Evolutionary conservation across 2,329 filamentous ascomycete genomes (phyloP), one percentile per base, ranked within the genome.

Genomic region (Capronia coronata): DNA sequence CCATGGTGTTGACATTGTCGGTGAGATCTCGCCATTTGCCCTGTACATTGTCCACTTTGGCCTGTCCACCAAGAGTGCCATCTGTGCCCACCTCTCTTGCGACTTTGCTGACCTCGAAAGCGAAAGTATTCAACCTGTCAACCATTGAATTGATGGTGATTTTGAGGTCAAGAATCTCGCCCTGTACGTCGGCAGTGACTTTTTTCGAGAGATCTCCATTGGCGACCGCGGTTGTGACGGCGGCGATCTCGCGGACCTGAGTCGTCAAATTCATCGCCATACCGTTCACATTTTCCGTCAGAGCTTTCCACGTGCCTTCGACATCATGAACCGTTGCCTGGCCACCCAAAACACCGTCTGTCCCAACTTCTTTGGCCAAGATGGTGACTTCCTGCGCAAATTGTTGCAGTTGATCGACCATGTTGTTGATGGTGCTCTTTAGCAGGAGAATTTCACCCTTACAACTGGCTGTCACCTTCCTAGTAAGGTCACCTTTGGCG

Each of bases 201-300:
- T 96, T 97, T 71, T 93, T 88, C 55, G 87, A 94, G 55, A 98
- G 74, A 69, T 98, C 91, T 64, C 91, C 91, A 67, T 86, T 87
- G 44, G 91, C 91, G 55, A 98, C 91, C 51, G 91, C 91, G 1
- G 90, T 95, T 2, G 91, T 97, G 52, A 98, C 93, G 64, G 91
- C 88, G 55, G 91, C 93, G 61, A 98, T 98, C 69, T 96, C 90
- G 72, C 91, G 84, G 65, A 98, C 93, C 73, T 98, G 91, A 3
- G 93, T 94, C 2, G 91, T 97, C 61, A 98, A 74, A 67, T 97
- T 98, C 78, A 93, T 94, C 65, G 91, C 91, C 91, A 98, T 97
- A 60, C 90, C 86, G 70, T 98, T 98, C 70, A 98, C 91, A 57
- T 90, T 90, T 64, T 91, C 86, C 2, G 91, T 98, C 55, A 98